phyloP scores from a whole-genome alignment of 306 rosid genomes.

The Psophocarpus tetragonolobus region DNA sequence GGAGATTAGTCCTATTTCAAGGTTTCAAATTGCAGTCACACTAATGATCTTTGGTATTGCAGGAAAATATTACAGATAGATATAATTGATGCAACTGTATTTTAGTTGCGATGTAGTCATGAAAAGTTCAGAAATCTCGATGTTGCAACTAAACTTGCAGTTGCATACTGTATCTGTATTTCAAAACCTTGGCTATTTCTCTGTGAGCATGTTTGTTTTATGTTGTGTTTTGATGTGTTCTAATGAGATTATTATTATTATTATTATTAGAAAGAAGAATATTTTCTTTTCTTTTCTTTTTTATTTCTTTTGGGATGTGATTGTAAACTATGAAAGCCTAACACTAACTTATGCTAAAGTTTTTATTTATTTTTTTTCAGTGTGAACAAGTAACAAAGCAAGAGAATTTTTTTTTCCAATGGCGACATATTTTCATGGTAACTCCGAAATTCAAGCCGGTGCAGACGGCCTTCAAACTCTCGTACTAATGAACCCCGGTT shows the following conservation, averaged over 20 bases:
- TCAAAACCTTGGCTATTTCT: neutral
- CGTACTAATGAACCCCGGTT: slow-evolving; percentile 85
- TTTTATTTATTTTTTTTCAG: slow-evolving; percentile 46
- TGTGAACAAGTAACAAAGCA: slow-evolving; percentile 25
- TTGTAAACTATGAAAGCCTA: slow-evolving; percentile 32
- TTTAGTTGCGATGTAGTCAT: neutral
- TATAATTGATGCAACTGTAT: neutral
- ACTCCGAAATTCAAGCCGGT: slow-evolving; percentile 77
- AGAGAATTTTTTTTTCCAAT: slow-evolving; percentile 35
- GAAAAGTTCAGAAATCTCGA: neutral
- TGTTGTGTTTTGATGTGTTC: neutral
- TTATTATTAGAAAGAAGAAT: too few relatives aligned
- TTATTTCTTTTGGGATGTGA: slow-evolving; percentile 7
- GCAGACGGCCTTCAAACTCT: slow-evolving; percentile 84
- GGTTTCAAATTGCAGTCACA: neutral
- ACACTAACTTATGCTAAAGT: slow-evolving; percentile 30
- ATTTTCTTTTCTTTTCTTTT: neutral
- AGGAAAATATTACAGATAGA: neutral
- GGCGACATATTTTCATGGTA: slow-evolving; percentile 92
- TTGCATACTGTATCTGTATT: neutral
- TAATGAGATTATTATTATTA: neutral
- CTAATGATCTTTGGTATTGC: neutral
- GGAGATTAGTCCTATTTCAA: neutral
- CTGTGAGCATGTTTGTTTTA: neutral
- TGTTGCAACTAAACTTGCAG: neutral